Evolutionary conservation across 768 basidiomycete genomes (phyloP), one percentile per base, ranked within the genome.

Genomic region (Mycena haematopus): DNA sequence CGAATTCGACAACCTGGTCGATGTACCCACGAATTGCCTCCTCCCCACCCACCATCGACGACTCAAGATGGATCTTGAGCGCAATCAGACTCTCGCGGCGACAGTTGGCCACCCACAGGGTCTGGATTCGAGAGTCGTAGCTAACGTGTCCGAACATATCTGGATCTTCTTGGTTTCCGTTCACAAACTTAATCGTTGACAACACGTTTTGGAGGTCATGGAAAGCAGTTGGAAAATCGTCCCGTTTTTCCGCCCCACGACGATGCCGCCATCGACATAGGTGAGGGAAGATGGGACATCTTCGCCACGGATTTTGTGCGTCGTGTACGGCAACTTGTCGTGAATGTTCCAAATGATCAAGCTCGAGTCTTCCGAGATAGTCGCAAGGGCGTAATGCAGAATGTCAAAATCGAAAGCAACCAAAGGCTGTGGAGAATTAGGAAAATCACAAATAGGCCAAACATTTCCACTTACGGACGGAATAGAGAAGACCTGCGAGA

Each of bases 141-240:
- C 85, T 89, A 66, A 90, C 86, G 70, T 95, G 93, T 15, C 93
- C 91, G 72, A 93, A 95, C 91, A 95, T 94, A 10, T 92, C 91
- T 17, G 79, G 80, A 69, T 93, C 92, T 44, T 94, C 92, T 62
- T 82, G 83, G 51, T 63, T 73, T 22, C 86, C 86, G 65, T 87
- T 90, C 69, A 90, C 78, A 70, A 95, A 95, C 71, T 86, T 91
- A 75, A 93, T 80, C 7, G 89, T 92, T 15, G 93, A 91, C 31
- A 92, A 78, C 2, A 94, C 83, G 50, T 80, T 81, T 88, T 90
- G 62, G 86, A 86, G 56, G 89, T 87, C 52, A 85, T 81, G n/a
- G 91, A 88, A 36, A 95, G 79, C 31, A 95, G 79, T 74, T 95
- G 93, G 81, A 93, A 89, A 63, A 92, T 75, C 0, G 93, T 95